Base-by-base conservation (phyloP, 192 early-diverging fungal genomes). In the Podila horticola region DNA sequence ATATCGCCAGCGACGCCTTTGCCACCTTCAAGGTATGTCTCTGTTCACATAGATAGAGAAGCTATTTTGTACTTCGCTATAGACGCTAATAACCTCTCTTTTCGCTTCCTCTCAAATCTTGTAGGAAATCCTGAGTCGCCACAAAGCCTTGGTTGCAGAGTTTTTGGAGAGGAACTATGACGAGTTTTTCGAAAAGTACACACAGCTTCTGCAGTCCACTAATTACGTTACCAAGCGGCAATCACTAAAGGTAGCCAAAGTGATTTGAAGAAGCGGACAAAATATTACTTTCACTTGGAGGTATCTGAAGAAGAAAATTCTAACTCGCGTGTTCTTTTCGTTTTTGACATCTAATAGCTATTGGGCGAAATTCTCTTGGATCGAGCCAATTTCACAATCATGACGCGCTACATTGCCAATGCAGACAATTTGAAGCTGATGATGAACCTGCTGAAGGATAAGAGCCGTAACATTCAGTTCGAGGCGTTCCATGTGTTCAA, bases 401-500 rank as follows among this genome's bases (percentile, higher is more conserved):
- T 99, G 98, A 95, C 95, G 36, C 86, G 91, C 62, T 99, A 95
- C 84, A 99, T 99, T 75, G 89, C 89, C 74, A 92, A 89, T 66
- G 90, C 94, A 67, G 95, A 93, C 51, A 99, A 99, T 74, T 85
- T 99, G 64, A 98, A 98, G 85, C 89, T 98, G 73, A 96, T 98
- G 91, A 99, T 99, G 98, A 98, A 94, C 69, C 84, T 97, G 64
- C 86, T 99, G 61, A 90, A 95, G 64, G 96, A 99, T 84, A 93
- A 90, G 77, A 97, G 96, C 83, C 91, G 95, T 75, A 99, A 98
- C 79, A 99, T 99, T 72, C 98, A 99, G 86, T 99, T 98, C 85
- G 98, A 99, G 84, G 98, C 98, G 0, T 99, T 99, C 89, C 98
- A 99, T 86, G 97, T 99, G 33, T 99, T 99, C 88, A 99, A 99